A percentile compares a stretch with the other conserved stretches of the same genome.
Conservation (phyloP, 805 yeast genomes). For the Schwanniomyces vanrijiae region DNA sequence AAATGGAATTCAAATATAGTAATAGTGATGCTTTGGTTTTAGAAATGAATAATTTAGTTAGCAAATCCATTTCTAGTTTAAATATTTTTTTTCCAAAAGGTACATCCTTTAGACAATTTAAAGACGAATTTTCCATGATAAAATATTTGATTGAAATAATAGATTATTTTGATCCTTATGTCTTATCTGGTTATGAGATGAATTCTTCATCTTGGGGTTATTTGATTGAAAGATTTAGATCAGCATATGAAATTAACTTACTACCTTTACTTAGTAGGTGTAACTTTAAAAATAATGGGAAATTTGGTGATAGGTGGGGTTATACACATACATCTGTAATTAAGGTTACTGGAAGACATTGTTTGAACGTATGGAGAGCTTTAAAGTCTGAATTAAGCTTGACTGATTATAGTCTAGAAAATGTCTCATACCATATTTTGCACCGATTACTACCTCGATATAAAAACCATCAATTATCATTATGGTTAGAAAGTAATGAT, state of each 20-base stretch:
- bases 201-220: constrained; percentile 90
- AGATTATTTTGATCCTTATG: constrained; percentile 77
- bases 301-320: constrained; percentile 75
- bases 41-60: background rate
- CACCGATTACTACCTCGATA: constrained; percentile 70
- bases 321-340: constrained; percentile 73
- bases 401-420: constrained; percentile 72
- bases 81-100: constrained; percentile 2
- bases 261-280: constrained; percentile 64
- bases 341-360: constrained; percentile 74
- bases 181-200: constrained; percentile 82
- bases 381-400: constrained; percentile 63
- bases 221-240: constrained; percentile 60
- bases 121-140: constrained; percentile 60
- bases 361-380: constrained; percentile 82
- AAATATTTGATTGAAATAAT: constrained; percentile 55
- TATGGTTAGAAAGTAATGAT: constrained; percentile 17
- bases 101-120: constrained; percentile 25
- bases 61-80: background rate
- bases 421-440: constrained; percentile 64
- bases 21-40: constrained; percentile 20
- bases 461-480: constrained; percentile 46
- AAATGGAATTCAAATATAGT: constrained; percentile 10
- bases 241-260: constrained; percentile 50
- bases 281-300: constrained; percentile 45